Conservation (phyloP, 306 rosid species). For the apple (Malus domestica) region ASM211411v1 NC_041790.1:5598501-5599000, state of each 20-base stretch:
- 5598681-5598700: background rate
- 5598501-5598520: too few relatives aligned
- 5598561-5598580: too few relatives aligned
- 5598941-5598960: constrained; percentile 7
- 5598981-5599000: background rate
- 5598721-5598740: background rate
- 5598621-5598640: too few relatives aligned
- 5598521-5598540: too few relatives aligned
- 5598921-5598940: background rate
- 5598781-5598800: background rate
- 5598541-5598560: too few relatives aligned
- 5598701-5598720: background rate
- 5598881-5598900: constrained; percentile 6
- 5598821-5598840: background rate
- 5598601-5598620: background rate
- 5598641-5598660: background rate
- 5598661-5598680: background rate
- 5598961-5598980: constrained; percentile 6
- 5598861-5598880: background rate
- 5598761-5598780: background rate
- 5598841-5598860: background rate
- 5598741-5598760: background rate
- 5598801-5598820: background rate
- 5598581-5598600: too few relatives aligned
- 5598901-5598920: background rate